Percentiles rank a stretch among this genome's conserved stretches.
phyloP scores from a whole-genome alignment of 2,329 filamentous ascomycete species.

The Aspergillus tanneri region DNA sequence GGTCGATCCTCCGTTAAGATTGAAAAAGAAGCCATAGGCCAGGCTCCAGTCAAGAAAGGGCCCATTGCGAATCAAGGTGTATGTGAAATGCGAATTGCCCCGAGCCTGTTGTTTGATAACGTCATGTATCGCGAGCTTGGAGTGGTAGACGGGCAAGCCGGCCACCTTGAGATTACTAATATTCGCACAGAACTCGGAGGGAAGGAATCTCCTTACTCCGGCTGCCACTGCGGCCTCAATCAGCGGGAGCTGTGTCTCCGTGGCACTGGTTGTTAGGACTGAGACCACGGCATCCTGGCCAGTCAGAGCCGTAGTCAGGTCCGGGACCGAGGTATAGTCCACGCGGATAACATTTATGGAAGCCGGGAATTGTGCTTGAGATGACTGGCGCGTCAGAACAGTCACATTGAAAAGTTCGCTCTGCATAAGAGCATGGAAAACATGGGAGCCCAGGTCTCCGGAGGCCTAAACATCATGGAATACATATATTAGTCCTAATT shows the following conservation, averaged over 20 bases:
- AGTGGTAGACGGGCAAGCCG: background rate
- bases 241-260: background rate
- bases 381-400: background rate
- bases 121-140: background rate
- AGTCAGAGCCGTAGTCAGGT: background rate
- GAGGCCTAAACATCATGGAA: constrained; percentile 2
- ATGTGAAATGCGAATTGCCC: background rate
- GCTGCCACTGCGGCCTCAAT: background rate
- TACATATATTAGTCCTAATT: background rate
- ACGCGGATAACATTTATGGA: background rate
- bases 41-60: constrained; percentile 5
- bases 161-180: background rate
- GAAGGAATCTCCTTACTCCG: background rate
- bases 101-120: background rate
- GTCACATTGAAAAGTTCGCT: background rate
- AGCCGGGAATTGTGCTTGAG: background rate
- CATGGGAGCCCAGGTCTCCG: background rate
- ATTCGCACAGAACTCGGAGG: constrained; percentile 2
- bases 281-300: constrained; percentile 3
- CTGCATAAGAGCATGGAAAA: background rate
- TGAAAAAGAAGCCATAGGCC: background rate
- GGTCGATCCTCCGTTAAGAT: background rate
- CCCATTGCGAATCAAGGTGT: background rate
- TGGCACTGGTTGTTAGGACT: background rate
- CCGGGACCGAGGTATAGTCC: background rate